Evolutionary conservation across 2,329 filamentous ascomycete species (phyloP).

Genomic region (Aspergillus puulaauensis): DNA sequence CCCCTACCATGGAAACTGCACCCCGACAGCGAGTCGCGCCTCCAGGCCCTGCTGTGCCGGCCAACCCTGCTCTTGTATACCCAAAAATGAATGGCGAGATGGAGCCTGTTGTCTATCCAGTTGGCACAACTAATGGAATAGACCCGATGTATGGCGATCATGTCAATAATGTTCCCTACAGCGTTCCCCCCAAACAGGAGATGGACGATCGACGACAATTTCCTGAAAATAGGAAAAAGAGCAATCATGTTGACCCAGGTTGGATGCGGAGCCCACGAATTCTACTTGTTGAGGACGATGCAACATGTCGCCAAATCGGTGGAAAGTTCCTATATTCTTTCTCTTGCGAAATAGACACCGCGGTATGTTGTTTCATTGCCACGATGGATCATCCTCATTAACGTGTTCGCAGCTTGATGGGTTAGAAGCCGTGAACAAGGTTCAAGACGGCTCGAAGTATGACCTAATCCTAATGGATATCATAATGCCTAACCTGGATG

Average conservation of each 20-base stretch:
- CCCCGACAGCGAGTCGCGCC: conserved; percentile 45
- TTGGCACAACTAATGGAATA: conserved; percentile 86
- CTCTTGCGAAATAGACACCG: conserved; percentile 62
- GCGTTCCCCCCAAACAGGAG: conserved; percentile 65
- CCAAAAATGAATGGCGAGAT: conserved; percentile 56
- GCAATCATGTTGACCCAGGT: conserved; percentile 59
- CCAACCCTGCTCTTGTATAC: conserved; percentile 53
- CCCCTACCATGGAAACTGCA: conserved; percentile 55
- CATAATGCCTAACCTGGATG: conserved; percentile 95
- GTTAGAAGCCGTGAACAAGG: conserved; percentile 85
- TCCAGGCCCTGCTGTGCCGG: conserved; percentile 45
- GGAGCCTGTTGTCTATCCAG: conserved; percentile 80
- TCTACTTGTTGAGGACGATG: conserved; percentile 82
- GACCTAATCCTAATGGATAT: conserved; percentile 85
- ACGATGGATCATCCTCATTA: conserved; percentile 1
- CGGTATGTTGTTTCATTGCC: conserved; percentile 47
- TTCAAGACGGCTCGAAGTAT: conserved; percentile 65
- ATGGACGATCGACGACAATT: conserved; percentile 52
- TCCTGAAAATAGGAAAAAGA: conserved; percentile 60
- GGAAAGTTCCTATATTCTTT: conserved; percentile 67
- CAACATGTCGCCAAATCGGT: conserved; percentile 65
- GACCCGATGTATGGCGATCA: conserved; percentile 94
- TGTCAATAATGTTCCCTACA: conserved; percentile 89
- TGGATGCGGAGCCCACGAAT: conserved; percentile 73
- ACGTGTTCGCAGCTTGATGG: conserved; percentile 68